phyloP scores from a whole-genome alignment of 106 monocot genomes.

The Dioscorea dumetorum region DNA sequence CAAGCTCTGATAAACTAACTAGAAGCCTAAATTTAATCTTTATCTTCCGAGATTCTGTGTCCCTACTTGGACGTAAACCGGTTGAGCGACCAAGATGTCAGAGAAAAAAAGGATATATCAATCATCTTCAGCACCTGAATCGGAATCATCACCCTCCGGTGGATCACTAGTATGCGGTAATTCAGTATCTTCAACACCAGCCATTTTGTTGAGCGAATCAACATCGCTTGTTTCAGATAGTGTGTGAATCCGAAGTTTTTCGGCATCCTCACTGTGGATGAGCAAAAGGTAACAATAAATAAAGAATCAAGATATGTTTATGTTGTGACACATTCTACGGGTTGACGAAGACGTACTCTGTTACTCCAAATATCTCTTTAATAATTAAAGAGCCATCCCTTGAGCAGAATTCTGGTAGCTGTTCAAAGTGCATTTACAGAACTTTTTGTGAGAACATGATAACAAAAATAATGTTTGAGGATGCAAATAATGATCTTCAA shows the following conservation, averaged over 20 bases:
- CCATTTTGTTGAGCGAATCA: conserved; percentile 51
- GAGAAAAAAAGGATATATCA: neutral
- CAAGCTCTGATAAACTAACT: neutral
- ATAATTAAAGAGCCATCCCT: conserved; percentile 57
- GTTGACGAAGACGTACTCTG: conserved; percentile 49
- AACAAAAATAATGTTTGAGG: too few relatives aligned
- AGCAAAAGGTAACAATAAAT: neutral
- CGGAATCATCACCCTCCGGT: neutral
- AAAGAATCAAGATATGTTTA: neutral
- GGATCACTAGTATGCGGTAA: neutral
- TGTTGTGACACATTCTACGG: neutral
- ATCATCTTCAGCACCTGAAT: neutral
- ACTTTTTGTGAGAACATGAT: too few relatives aligned
- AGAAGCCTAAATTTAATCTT: neutral
- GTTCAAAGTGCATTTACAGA: neutral
- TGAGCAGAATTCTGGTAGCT: conserved; percentile 89
- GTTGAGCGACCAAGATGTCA: neutral
- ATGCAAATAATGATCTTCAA: too few relatives aligned
- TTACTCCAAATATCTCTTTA: conserved; percentile 88
- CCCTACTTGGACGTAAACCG: neutral
- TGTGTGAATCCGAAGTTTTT: conserved; percentile 41
- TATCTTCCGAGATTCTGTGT: neutral
- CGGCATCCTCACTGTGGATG: conserved; percentile 53
- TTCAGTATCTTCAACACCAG: conserved; percentile 30
- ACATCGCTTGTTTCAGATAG: conserved; percentile 47